Conservation (phyloP, 768 basidiomycete genomes). For the Mycena venus region DNA sequence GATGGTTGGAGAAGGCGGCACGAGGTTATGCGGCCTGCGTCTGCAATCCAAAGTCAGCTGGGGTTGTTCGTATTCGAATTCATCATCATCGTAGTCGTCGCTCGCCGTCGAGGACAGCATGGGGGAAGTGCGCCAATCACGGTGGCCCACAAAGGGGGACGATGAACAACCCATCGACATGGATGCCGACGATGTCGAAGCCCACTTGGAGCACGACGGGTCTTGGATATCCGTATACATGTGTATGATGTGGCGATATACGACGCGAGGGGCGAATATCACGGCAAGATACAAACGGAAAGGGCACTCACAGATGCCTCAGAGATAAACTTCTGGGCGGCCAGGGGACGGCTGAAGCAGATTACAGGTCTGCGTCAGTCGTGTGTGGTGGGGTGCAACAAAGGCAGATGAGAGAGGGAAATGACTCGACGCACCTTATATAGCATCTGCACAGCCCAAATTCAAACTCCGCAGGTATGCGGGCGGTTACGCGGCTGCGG, state of each 20-base stretch:
- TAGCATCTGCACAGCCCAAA: background rate
- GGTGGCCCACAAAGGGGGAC: background rate
- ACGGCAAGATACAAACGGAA: conserved; percentile 24
- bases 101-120: conserved; percentile 31
- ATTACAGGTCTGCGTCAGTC: conserved; percentile 25
- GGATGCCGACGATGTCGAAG: background rate
- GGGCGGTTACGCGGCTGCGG: background rate
- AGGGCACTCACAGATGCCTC: conserved; percentile 30
- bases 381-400: conserved; percentile 20
- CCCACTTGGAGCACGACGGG: conserved; percentile 21
- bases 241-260: conserved; percentile 19
- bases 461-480: conserved; percentile 13
- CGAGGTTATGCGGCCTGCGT: conserved; percentile 27
- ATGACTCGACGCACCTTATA: conserved; percentile 28
- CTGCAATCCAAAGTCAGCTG: conserved; percentile 30
- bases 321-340: conserved; percentile 26
- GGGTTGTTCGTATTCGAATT: conserved; percentile 20
- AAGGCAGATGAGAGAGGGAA: background rate
- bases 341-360: conserved; percentile 26
- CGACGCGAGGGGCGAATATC: conserved; percentile 6
- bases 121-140: conserved; percentile 18
- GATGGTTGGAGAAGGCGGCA: conserved; percentile 27
- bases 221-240: conserved; percentile 14
- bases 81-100: conserved; percentile 14
- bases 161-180: background rate